A percentile compares a stretch with the other conserved stretches of the same genome.
Evolutionary conservation across 345 rosid genomes (phyloP).

Genomic region (Eutrema yunnanense): DNA sequence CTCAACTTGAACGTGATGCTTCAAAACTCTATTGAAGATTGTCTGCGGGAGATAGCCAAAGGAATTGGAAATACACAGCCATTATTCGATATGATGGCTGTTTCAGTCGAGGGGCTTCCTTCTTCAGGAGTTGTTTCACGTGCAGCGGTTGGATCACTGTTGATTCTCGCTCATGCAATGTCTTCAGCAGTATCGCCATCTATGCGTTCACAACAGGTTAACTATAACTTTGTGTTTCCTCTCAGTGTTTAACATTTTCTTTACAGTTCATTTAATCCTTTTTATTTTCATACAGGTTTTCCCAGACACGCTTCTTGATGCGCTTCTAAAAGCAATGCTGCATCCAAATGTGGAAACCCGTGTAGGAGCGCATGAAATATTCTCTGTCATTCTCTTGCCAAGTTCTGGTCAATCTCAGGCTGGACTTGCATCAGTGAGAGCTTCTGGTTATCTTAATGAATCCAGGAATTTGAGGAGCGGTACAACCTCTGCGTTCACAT

Average conservation of each 20-base stretch:
- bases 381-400: conserved; percentile 74
- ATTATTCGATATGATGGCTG: conserved; percentile 76
- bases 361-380: conserved; percentile 79
- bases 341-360: conserved; percentile 84
- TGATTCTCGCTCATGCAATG: conserved; percentile 75
- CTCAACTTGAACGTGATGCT: conserved; percentile 54
- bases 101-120: conserved; percentile 75
- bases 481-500: conserved; percentile 61
- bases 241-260: not conserved
- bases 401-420: conserved; percentile 41
- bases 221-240: not conserved
- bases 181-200: conserved; percentile 48
- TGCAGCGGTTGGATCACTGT: conserved; percentile 71
- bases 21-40: conserved; percentile 87
- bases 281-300: conserved; percentile 43
- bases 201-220: conserved; percentile 62
- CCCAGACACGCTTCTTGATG: conserved; percentile 76
- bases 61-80: conserved; percentile 68
- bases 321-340: conserved; percentile 77
- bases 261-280: not conserved
- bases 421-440: conserved; percentile 54
- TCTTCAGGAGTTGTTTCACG: conserved; percentile 69
- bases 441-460: conserved; percentile 54
- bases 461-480: conserved; percentile 59
- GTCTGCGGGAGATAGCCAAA: conserved; percentile 82